Conservation (phyloP, 129 eudicot species). For the Glebionis coronaria region DNA sequence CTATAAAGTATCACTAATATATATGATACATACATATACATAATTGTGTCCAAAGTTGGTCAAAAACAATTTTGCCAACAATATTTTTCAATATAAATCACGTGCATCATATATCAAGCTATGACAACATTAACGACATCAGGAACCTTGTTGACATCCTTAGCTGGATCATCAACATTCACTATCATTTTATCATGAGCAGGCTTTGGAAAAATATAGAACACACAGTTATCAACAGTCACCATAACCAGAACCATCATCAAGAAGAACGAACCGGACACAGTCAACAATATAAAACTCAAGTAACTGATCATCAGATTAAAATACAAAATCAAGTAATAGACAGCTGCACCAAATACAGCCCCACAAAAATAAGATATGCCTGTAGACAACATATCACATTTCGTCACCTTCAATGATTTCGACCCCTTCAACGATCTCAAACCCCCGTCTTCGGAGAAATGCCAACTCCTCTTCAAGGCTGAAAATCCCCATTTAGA, state of each 20-base stretch:
- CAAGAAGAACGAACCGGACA: conserved; percentile 31
- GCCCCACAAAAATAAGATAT: conserved; percentile 27
- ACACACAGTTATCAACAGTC: conserved; percentile 41
- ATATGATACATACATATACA: no score
- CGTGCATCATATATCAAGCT: no score
- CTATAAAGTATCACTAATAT: no score
- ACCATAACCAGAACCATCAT: conserved; percentile 44
- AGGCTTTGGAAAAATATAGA: no score
- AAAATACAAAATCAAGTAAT: not conserved
- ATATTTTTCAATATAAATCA: no score
- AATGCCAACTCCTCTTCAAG: conserved; percentile 39
- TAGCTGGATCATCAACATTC: no score
- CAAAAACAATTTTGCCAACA: no score
- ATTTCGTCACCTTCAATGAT: not conserved
- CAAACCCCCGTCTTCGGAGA: conserved; percentile 34
- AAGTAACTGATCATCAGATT: conserved; percentile 19
- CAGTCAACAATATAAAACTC: conserved; percentile 28
- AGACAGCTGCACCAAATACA: conserved; percentile 25
- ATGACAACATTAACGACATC: conserved; percentile 37
- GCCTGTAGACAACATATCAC: conserved; percentile 31
- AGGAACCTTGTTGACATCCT: conserved; percentile 36
- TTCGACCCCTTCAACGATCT: not conserved
- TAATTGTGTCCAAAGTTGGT: no score
- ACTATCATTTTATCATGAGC: no score
- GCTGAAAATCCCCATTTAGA: conserved; percentile 52